A percentile compares a stretch with the other conserved stretches of the same genome.
Conservation (phyloP, 345 rosid species). For the Chamaenerion angustifolium region DNA sequence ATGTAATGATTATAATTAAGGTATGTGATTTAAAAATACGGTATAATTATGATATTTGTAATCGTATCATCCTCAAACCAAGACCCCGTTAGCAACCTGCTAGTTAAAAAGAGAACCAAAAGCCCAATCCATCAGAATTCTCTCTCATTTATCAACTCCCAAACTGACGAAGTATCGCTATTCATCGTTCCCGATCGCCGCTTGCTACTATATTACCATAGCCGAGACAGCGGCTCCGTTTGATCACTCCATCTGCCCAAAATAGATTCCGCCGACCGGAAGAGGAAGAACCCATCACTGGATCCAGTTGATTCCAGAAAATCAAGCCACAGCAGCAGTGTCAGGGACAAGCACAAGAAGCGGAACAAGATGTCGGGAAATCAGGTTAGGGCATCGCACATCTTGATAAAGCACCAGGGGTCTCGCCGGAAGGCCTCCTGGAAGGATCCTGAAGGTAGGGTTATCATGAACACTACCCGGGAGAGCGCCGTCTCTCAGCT, state of each 20-base stretch:
- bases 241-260: conserved; percentile 12
- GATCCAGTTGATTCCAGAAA: conserved; percentile 22
- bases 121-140: too few species aligned
- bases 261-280: conserved; percentile 47
- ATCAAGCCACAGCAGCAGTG: neutral
- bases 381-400: conserved; percentile 78
- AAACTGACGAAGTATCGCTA: too few species aligned
- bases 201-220: too few species aligned
- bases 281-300: conserved; percentile 30
- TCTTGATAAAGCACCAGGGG: conserved; percentile 85
- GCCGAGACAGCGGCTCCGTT: too few species aligned
- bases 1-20: too few species aligned
- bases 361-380: conserved; percentile 28
- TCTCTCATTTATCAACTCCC: too few species aligned
- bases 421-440: conserved; percentile 89
- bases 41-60: too few species aligned
- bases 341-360: conserved; percentile 14
- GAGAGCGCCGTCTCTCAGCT: conserved; percentile 70
- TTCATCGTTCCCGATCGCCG: too few species aligned
- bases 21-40: too few species aligned
- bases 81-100: too few species aligned
- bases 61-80: too few species aligned
- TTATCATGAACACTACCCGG: conserved; percentile 49
- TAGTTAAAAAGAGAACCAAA: too few species aligned
- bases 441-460: conserved; percentile 92